Evolutionary conservation across 495 filamentous ascomycete genomes (phyloP), one percentile per base, ranked within the genome.

Genomic region (Hypoxylon lienhwacheense): DNA sequence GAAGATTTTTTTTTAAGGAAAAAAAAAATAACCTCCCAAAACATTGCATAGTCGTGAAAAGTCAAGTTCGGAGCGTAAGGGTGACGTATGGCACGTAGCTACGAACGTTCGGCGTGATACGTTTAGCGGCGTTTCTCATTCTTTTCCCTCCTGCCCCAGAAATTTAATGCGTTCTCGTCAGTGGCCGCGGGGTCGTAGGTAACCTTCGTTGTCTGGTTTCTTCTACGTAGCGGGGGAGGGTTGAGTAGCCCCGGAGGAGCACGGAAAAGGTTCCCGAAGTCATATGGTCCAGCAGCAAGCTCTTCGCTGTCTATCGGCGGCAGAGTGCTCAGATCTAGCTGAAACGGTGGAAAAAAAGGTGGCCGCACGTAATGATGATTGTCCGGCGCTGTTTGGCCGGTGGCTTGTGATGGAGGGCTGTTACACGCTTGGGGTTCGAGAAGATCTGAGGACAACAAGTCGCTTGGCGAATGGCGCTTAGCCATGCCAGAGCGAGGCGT

Each of bases 341-440:
- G 55, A 7, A 53, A 66, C 7, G 64, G 53, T 33, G 71, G 70
- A 5, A 66, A 65, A 1, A 71, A 66, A 41, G 70, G 66, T 10
- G 29, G 33, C 3, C 65, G 59, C 17, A 70, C 66, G 5, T 69
- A 74, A 14, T 78, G 69, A 40, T 78, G 73, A 2, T 77, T 69
- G 39, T 83, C 78, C 21, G 79, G 81, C 16, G 87, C 72, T 21
- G 87, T 59, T 55, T 83, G 75, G 52, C 77, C 77, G 4, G 87
- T 70, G 11, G 81, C 77, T n/a, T 73, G 74, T 0, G 83, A 82
- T 55, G 85, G 77, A 1, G 85, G 84, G 5, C 81, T 74, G 25
- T 75, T 70, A 43, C 76, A 71, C n/a, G 63, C 36, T 19, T 55
- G 49, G 7, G 58, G 62, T 1, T 67, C 65, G 0, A 72, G 47